Conservation (phyloP, 148 eudicot species). For the Talinum fruticosum region DNA sequence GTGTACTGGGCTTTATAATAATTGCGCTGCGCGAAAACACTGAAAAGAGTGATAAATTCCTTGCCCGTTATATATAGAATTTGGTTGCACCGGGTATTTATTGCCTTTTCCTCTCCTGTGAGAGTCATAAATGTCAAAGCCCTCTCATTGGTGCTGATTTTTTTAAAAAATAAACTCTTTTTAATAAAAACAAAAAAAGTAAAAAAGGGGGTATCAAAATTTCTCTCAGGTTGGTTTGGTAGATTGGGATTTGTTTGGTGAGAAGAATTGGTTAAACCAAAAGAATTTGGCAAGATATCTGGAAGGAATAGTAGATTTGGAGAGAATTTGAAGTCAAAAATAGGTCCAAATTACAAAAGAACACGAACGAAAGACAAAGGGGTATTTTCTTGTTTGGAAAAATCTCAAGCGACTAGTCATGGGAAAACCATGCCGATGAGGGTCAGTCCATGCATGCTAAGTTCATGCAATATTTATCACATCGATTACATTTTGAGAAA, state of each 20-base stretch:
- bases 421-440: not conserved
- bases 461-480: not conserved
- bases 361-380: not conserved
- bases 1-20: constrained; percentile 12
- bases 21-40: constrained; percentile 12
- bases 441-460: not conserved
- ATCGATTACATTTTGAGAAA: not conserved
- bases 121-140: constrained; percentile 17
- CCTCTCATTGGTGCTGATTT: not conserved
- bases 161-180: too few species aligned
- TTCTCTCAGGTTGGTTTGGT: constrained; percentile 32
- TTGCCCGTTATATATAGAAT: constrained; percentile 33
- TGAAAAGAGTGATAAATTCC: constrained; percentile 19
- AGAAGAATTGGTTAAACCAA: constrained; percentile 21
- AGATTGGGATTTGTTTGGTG: constrained; percentile 27
- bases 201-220: constrained; percentile 16
- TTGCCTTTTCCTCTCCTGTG: constrained; percentile 25
- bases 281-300: constrained; percentile 13
- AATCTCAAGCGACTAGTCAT: constrained; percentile 6
- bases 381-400: constrained; percentile 10
- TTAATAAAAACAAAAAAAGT: too few species aligned
- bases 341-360: constrained; percentile 2
- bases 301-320: not conserved
- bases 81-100: constrained; percentile 32
- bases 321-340: not conserved